phyloP scores from a whole-genome alignment of 176 grass and related monocot genomes.

The Triticum dicoccoides region DNA sequence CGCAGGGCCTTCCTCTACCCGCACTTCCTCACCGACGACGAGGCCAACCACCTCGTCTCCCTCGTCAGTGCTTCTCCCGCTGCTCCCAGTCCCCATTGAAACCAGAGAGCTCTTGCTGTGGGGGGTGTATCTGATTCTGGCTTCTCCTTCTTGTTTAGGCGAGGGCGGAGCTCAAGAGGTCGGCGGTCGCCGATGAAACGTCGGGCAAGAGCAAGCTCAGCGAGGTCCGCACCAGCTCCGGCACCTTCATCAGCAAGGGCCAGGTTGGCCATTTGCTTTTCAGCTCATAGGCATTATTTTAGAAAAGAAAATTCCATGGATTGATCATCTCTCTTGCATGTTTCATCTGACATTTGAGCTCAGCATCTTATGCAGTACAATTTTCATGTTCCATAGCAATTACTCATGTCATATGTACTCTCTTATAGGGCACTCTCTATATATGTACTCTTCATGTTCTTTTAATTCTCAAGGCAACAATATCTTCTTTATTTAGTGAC shows the following conservation, averaged over 20 bases:
- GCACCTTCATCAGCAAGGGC: slow-evolving; percentile 69
- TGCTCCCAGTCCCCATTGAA: background rate
- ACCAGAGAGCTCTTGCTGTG: background rate
- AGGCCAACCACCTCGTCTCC: slow-evolving; percentile 85
- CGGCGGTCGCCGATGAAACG: slow-evolving; percentile 68
- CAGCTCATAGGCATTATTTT: background rate
- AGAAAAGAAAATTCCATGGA: background rate
- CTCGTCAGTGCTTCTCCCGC: slow-evolving; percentile 48
- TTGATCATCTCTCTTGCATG: background rate
- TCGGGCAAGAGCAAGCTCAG: slow-evolving; percentile 79
- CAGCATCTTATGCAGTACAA: background rate
- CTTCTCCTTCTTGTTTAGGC: slow-evolving; percentile 42
- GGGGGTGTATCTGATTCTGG: background rate
- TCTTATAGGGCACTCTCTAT: background rate
- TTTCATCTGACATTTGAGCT: background rate
- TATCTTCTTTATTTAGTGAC: background rate
- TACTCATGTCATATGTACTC: background rate
- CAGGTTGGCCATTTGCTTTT: slow-evolving; percentile 46
- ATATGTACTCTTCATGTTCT: background rate
- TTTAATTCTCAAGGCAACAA: background rate
- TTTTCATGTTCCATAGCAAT: background rate
- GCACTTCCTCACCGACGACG: slow-evolving; percentile 76
- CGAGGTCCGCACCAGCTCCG: slow-evolving; percentile 76
- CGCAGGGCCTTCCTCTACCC: slow-evolving; percentile 75
- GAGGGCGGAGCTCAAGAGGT: slow-evolving; percentile 82